These are phyloP conservation scores for Backusella parvicylindrica DNA, from an alignment of 192 early-diverging fungal species.

Conservation along the genomic window DNA sequence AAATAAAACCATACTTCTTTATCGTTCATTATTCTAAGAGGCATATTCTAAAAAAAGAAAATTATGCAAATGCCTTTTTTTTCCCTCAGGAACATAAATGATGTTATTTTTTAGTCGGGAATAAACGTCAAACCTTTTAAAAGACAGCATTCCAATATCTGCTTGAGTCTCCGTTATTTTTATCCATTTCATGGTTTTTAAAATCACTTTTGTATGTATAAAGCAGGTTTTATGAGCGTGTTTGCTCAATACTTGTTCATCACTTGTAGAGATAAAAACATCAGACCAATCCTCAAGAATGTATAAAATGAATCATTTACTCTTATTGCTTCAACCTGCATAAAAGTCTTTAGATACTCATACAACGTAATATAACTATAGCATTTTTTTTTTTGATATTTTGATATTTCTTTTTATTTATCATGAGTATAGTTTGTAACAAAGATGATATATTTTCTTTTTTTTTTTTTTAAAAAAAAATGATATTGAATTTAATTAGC, in stretches of 20 bases:
- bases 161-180: not conserved
- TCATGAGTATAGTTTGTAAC: not conserved
- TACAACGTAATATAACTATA: not conserved
- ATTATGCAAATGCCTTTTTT: not conserved
- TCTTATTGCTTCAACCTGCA: not conserved
- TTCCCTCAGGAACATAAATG: not conserved
- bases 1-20: not conserved
- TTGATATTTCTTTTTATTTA: not conserved
- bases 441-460: not conserved
- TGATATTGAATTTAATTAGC: constrained; percentile 40
- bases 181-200: not conserved
- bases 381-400: not conserved
- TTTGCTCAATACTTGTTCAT: not conserved
- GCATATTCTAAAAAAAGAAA: not conserved
- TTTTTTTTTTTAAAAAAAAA: too few species aligned
- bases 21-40: not conserved
- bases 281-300: not conserved
- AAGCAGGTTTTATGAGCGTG: not conserved
- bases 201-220: not conserved
- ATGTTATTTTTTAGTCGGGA: not conserved
- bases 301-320: too few species aligned
- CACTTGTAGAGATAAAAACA: not conserved
- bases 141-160: not conserved
- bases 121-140: not conserved
- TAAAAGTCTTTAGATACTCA: not conserved